These are phyloP conservation scores for Quercus tomentella DNA, from an alignment of 331 rosid genomes.

Conservation along the genomic window DNA sequence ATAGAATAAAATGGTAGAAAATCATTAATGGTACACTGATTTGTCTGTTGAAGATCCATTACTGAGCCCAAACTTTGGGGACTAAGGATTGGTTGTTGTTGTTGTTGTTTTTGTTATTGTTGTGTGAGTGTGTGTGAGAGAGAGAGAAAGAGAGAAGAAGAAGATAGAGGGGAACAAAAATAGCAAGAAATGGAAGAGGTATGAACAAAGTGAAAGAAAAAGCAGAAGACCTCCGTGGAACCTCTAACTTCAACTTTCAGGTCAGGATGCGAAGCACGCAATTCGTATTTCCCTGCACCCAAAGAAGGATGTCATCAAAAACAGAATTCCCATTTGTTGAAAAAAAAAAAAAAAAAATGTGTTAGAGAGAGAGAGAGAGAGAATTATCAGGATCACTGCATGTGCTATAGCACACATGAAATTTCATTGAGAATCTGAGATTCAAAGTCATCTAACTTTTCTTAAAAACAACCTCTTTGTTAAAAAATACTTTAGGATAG, in stretches of 20 bases:
- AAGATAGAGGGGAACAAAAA: not conserved
- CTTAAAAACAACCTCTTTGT: not conserved
- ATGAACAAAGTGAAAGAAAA: slow-evolving; percentile 20
- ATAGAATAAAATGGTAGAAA: too few species aligned
- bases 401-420: not conserved
- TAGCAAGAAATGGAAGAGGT: slow-evolving; percentile 18
- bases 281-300: slow-evolving; percentile 74
- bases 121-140: not conserved
- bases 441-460: not conserved
- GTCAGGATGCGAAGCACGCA: slow-evolving; percentile 71
- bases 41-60: too few species aligned
- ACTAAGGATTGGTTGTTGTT: too few species aligned
- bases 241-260: slow-evolving; percentile 78
- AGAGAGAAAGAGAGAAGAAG: not conserved
- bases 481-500: not conserved
- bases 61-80: too few species aligned
- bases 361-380: not conserved
- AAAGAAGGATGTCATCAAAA: slow-evolving; percentile 2
- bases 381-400: not conserved
- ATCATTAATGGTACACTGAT: too few species aligned
- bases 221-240: slow-evolving; percentile 63
- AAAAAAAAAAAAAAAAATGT: not conserved
- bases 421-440: not conserved
- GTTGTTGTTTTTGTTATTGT: not conserved
- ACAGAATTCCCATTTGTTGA: not conserved